Evolutionary conservation across 2,329 filamentous ascomycete genomes (phyloP), one percentile per base, ranked within the genome.

Genomic region (Paraphoma sp.): DNA sequence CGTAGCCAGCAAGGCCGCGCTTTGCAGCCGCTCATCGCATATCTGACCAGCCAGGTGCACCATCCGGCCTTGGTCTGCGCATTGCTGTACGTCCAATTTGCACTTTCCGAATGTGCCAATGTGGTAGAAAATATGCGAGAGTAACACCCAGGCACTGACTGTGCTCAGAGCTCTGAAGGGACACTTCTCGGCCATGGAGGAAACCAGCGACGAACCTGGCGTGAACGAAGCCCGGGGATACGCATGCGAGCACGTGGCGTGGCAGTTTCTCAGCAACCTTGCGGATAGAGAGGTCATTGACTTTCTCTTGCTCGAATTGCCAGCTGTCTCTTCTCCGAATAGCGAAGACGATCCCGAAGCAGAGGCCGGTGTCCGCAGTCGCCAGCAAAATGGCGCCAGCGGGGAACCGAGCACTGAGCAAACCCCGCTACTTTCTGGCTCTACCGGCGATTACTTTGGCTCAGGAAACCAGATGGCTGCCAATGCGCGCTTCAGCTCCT

Each of bases 221-320:
- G 78, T 93, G 31, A 86, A 87, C 54, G 85, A 89, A 54, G 85
- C 89, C 12, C 84, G 90, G 51, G 89, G 89, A 17, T 86, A 87
- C 69, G 90, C 89, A 29, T 93, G 90, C 70, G 91, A 94, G 78
- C 90, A 92, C 59, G 89, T 92, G 12, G 91, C 91, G 38, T 93
- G 90, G 89, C 85, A 90, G 40, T 92, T 92, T 65, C 80, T 93
- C 36, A 87, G 86, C 14, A 86, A 86, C 52, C 79, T 93, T 31
- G 88, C 88, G 1, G 89, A 92, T 70, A 81, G 86, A 23, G 90
- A 93, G 67, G 87, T 87, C 8, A 88, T 94, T 28, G 87, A 92
- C 53, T 91, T 83, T 67, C 89, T 91, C 53, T 83, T 93, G 33
- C 89, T 88, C 63, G 90, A 93, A 72, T 85, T 93, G 44, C 87